Base-by-base conservation (phyloP, 2,329 filamentous ascomycete species). In the Trichoderma afroharzianum region DNA sequence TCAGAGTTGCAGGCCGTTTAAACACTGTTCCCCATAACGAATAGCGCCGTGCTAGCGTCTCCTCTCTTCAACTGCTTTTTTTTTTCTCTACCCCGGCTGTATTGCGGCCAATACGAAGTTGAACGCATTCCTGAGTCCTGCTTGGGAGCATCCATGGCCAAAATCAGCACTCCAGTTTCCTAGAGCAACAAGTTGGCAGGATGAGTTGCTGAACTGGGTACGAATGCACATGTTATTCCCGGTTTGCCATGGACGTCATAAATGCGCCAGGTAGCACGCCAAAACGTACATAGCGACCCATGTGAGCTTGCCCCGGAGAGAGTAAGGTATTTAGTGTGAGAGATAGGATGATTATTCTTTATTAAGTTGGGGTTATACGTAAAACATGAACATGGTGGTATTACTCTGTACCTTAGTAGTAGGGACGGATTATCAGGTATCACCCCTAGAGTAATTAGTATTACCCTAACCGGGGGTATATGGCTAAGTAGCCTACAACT, bases 61-160 rank as follows among this genome's bases (percentile, higher is more conserved):
- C 39, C 66, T 53, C 57, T 69, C 43, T 62, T 59, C 7, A 15
- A 36, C 14, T 62, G 36, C 55, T 50, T 47, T 67, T 30, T 50
- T 47, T 67, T 58, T 24, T 57, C 21, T 36, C 24, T 39, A 18
- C 33, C 47, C 50, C 64, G 47, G 47, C 63, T 12, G 36, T 63
- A 50, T 33, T 43, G 59, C 59, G 63, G 63, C 21, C 43, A 66
- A 33, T 55, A n/a, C n/a, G 21, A 59, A 43, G 66, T 43, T 50
- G 66, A 62, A 69, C 66, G 39, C 66, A 69, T 61, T 69, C 55
- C 57, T 69, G 39, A 33, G 66, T 61, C 57, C 47, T 24, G 47
- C 21, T 43, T 28, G 36, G 18, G 50, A 57, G 32, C 28, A 39
- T 59, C 57, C 11, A 21, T 30, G 18, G 28, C n/a, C n/a, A 59